phyloP scores from a whole-genome alignment of 1,284 basidiomycete genomes.

The Salmacisia buchloeana region DNA sequence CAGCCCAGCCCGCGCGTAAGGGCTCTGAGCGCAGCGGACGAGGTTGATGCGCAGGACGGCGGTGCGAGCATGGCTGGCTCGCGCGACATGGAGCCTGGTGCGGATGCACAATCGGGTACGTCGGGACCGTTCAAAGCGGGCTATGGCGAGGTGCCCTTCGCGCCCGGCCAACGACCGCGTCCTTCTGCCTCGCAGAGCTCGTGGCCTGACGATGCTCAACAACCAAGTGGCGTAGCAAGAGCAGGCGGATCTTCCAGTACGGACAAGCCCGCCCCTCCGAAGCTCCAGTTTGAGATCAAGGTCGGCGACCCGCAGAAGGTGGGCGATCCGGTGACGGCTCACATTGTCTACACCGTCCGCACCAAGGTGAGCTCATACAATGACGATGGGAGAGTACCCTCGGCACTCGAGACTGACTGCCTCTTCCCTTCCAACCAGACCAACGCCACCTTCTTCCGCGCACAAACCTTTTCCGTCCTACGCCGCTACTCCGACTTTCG shows the following conservation, averaged over 20 bases:
- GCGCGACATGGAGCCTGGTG: background rate
- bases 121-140: background rate
- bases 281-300: slow-evolving; percentile 30
- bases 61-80: background rate
- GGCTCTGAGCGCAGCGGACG: background rate
- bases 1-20: slow-evolving; percentile 15
- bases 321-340: slow-evolving; percentile 44
- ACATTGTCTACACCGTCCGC: slow-evolving; percentile 54
- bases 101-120: too few species aligned
- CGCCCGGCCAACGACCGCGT: background rate
- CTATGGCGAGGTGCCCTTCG: slow-evolving; percentile 2
- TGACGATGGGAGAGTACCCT: background rate
- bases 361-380: slow-evolving; percentile 14
- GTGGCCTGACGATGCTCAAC: background rate
- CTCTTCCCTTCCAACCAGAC: slow-evolving; percentile 12
- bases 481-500: slow-evolving; percentile 94
- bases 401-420: background rate
- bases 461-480: slow-evolving; percentile 61
- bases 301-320: slow-evolving; percentile 48
- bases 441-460: slow-evolving; percentile 29
- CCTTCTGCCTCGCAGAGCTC: background rate
- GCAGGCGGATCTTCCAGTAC: background rate
- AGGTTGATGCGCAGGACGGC: background rate
- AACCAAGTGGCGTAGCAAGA: background rate
- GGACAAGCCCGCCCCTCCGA: background rate